Evolutionary conservation across 805 yeast species (phyloP).

Genomic region (Yamadazyma laniorum): DNA sequence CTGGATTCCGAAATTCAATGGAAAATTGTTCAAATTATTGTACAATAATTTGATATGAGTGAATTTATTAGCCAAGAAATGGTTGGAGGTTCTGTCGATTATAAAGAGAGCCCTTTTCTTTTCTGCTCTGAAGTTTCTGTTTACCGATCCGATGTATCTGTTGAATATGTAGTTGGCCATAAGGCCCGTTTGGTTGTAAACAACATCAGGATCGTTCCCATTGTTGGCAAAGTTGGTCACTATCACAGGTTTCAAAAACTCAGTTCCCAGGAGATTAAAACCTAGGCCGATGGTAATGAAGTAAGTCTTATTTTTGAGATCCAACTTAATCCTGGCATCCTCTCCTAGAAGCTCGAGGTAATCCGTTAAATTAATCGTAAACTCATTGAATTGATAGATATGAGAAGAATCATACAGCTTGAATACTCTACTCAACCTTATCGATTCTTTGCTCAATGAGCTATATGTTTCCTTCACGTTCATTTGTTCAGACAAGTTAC

Average conservation of each 20-base stretch:
- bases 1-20: constrained; percentile 10
- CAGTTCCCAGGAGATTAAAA: constrained; percentile 21
- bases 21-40: constrained; percentile 8
- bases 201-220: not conserved
- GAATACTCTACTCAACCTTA: constrained; percentile 11
- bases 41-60: constrained; percentile 7
- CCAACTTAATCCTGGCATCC: not conserved
- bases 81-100: constrained; percentile 16
- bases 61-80: constrained; percentile 5
- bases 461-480: constrained; percentile 9
- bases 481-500: constrained; percentile 6
- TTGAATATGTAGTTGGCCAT: constrained; percentile 17
- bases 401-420: constrained; percentile 13
- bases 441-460: constrained; percentile 14
- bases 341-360: constrained; percentile 8
- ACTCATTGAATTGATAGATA: constrained; percentile 23
- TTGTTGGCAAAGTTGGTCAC: constrained; percentile 15
- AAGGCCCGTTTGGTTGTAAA: constrained; percentile 16
- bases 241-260: constrained; percentile 23
- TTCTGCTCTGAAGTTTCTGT: constrained; percentile 12
- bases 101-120: constrained; percentile 17
- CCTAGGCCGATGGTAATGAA: constrained; percentile 20
- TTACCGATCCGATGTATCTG: constrained; percentile 17
- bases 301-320: not conserved
- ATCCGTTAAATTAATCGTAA: constrained; percentile 17